Conservation (phyloP, 2,329 filamentous ascomycete species). For the Hypoxylon sp. region DNA sequence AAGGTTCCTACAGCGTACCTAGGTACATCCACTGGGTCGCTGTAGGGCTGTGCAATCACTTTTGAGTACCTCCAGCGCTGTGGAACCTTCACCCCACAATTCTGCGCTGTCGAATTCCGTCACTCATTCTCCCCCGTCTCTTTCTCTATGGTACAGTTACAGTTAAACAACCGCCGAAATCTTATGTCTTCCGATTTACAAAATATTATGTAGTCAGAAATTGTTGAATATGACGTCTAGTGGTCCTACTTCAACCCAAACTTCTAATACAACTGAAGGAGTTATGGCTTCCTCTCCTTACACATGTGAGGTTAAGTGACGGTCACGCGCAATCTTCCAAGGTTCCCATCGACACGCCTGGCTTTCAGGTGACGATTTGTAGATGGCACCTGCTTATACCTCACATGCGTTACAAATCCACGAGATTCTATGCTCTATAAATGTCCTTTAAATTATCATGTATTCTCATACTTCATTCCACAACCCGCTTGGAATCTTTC, state of each 20-base stretch:
- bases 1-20: conserved; percentile 6
- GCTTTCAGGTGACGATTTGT: conserved; percentile 39
- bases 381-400: conserved; percentile 32
- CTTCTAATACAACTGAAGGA: background rate
- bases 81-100: conserved; percentile 3
- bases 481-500: background rate
- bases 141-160: background rate
- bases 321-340: conserved; percentile 29
- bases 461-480: background rate
- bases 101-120: conserved; percentile 6
- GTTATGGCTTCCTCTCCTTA: background rate
- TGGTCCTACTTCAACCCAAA: background rate
- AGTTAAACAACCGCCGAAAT: background rate
- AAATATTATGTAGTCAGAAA: background rate
- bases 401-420: conserved; percentile 39
- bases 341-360: conserved; percentile 8
- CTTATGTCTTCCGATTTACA: background rate
- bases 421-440: conserved; percentile 15
- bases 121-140: conserved; percentile 6
- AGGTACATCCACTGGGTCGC: background rate
- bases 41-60: conserved; percentile 40
- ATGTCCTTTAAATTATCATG: background rate
- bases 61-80: background rate
- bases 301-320: conserved; percentile 23
- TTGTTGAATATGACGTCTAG: background rate